Base-by-base conservation (phyloP, 345 rosid species). In the Diplotaxis tenuifolia region DNA sequence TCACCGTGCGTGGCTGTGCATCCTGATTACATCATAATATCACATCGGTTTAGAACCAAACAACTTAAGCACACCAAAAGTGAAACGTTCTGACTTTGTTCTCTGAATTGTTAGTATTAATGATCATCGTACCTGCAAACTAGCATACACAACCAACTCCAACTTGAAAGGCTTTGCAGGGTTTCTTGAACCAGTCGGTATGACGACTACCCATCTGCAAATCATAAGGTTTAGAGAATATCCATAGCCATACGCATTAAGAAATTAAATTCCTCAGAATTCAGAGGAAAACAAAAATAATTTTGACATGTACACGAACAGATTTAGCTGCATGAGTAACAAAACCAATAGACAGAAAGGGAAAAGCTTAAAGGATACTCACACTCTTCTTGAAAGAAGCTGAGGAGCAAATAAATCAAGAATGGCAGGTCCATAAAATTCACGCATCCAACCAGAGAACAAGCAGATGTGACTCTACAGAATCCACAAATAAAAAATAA, bases 381-480 rank as follows among this genome's bases (percentile, higher is more conserved):
- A 96, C 99, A 90, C 85, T 82, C 88, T 89, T 85, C 97, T 87
- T 16, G 97, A 90, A 73, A 92, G 73, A 74, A 92, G 81, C 72
- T 85, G 97, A 72, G 96, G 98, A 66, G 88, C 92, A 74, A 96
- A 60, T 53, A 84, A 77, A 78, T 96, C 97, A 31, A 96, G 91
- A 81, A 96, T 83, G 53, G 93, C 88, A 5, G 89, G 91, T 29
- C 98, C 98, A 66, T 87, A 84, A 74, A 87, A 86, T 70, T 96
- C 99, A 67, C 96, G 87, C 96, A 92, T 47, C 96, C 92, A 92
- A 16, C 97, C 99, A 76, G 98, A 86, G 84, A 92, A 96, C 58
- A 92, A 84, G 80, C 89, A 89, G 68, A 90, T 82, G 42, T 90
- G 91, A 68, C 58, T 76, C 98, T 96, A 81, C 71, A 86, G 11